Percentiles rank a stretch among this genome's conserved stretches.
Conservation (phyloP, 495 filamentous ascomycete genomes). For the Hypomontagnella monticulosa region DNA sequence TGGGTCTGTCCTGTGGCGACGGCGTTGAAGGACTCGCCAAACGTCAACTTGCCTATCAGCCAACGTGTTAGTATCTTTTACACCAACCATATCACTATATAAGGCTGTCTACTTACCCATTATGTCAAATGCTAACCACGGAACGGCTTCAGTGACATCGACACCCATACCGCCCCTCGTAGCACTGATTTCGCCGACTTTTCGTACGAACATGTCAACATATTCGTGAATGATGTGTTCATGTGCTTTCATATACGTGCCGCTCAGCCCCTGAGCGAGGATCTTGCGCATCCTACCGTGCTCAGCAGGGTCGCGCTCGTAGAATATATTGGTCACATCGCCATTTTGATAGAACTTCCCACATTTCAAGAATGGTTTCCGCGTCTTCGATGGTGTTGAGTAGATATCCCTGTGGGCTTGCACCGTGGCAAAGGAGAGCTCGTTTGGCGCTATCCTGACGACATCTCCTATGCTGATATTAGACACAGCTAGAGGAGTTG, state of each 20-base stretch:
- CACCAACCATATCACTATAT: background rate
- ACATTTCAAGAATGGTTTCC: conserved; percentile 46
- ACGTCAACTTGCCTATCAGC: conserved; percentile 36
- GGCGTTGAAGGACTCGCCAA: conserved; percentile 61
- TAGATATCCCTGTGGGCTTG: conserved; percentile 58
- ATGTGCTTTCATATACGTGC: conserved; percentile 50
- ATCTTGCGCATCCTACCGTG: conserved; percentile 49
- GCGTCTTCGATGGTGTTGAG: conserved; percentile 44
- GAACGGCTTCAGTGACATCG: conserved; percentile 54
- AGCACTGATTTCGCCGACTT: conserved; percentile 43
- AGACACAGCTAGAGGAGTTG: background rate
- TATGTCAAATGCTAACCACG: conserved; percentile 61
- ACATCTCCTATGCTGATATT: conserved; percentile 42
- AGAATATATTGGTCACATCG: conserved; percentile 37
- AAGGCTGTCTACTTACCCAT: conserved; percentile 49
- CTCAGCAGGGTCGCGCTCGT: conserved; percentile 37
- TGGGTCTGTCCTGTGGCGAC: conserved; percentile 55
- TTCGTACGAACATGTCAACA: conserved; percentile 52
- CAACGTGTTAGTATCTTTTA: background rate
- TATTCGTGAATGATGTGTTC: conserved; percentile 56
- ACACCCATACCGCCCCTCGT: conserved; percentile 35
- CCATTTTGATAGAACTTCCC: conserved; percentile 46
- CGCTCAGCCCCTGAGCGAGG: conserved; percentile 45
- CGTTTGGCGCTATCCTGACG: conserved; percentile 55
- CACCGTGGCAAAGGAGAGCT: conserved; percentile 53